Evolutionary conservation across 192 early-diverging fungal species (phyloP), one percentile per base, ranked within the genome.

Genomic region (Backusella westeae): DNA sequence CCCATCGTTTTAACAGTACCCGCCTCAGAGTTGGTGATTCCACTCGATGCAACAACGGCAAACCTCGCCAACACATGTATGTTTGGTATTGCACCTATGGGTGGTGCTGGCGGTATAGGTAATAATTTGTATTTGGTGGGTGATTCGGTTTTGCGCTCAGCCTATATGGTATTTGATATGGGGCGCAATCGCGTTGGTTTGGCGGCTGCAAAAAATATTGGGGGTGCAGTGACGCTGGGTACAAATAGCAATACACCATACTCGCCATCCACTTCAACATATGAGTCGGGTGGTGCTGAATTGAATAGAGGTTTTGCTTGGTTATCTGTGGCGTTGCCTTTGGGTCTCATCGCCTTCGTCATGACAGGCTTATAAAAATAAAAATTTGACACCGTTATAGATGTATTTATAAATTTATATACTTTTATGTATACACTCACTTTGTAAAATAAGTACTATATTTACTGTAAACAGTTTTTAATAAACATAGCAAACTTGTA

Each of bases 131-230:
- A 73, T 34, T 71, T 84, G 7, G 52, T 81, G n/a, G 81, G 82
- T 41, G 80, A 81, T 23, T 81, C 77, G 9, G 39, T 84, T 19
- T 67, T 82, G 8, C 76, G 80, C 4, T 75, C 76, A 14, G 69
- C 80, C 4, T 82, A 82, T 19, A 71, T 82, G 69, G 80, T 82
- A 9, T 82, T 82, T 78, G 80, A 82, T 69, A 75, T 82, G 73
- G 80, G 76, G 5, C 68, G 77, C 34, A 79, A 85, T 29, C 77
- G 77, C 19, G 67, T 82, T 32, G 75, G 78, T 68, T 41, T 76
- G 21, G 74, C 82, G 49, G 49, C 74, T 68, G 68, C 80, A 34
- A 77, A 67, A 14, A 59, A 72, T 26, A 36, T 71, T 2, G 76
- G 76, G 38, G 76, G 80, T n/a, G 26, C 29, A 15, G 63, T 72